Base-by-base conservation (phyloP, 768 basidiomycete species). In the Suillus placidus region DNA sequence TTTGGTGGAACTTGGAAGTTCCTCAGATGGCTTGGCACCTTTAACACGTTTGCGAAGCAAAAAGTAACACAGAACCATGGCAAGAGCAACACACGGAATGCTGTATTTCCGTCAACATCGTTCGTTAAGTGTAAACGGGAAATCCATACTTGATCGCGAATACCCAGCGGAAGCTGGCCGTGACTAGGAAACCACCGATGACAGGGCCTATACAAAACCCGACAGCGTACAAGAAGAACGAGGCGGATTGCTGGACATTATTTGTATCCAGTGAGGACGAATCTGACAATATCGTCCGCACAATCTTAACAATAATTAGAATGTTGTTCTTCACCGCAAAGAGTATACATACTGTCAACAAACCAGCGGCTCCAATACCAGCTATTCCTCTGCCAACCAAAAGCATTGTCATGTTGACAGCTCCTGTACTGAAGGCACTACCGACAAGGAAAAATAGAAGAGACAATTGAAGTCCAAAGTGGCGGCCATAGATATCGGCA, bases 81-180 rank as follows among this genome's bases (percentile, higher is more conserved):
- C 78, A 1, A 79, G 61, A 7, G 68, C 75, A 8, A 69, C 73
- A 60, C 74, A 76, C 1, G 84, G 84, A 14, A 85, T 71, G 65
- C 84, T 84, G 61, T 49, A 65, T 69, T 35, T 56, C 23, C 2
- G 47, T n/a, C 1, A 66, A 2, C 6, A 63, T 40, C 9, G 23
- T 51, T 13, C 10, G 20, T 30, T 32, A n/a, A 7, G 7, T 18
- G 18, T 30, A 35, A n/a, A 38, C 0, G 9, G 4, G 8, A 35
- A n/a, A 40, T 3, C 64, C 82, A 66, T 56, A 83, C 83, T 86
- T 86, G 75, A 86, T 85, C 3, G 79, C 85, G 65, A 85, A 86
- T 18, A 86, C 80, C 85, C 84, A 86, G 26, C 85, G 79, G 71
- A 83, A 85, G 60, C 72, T 81, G 9, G 79, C 71, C 2, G 71